phyloP scores from a whole-genome alignment of 75 land plant genomes.

The Cupressus sempervirens region DNA sequence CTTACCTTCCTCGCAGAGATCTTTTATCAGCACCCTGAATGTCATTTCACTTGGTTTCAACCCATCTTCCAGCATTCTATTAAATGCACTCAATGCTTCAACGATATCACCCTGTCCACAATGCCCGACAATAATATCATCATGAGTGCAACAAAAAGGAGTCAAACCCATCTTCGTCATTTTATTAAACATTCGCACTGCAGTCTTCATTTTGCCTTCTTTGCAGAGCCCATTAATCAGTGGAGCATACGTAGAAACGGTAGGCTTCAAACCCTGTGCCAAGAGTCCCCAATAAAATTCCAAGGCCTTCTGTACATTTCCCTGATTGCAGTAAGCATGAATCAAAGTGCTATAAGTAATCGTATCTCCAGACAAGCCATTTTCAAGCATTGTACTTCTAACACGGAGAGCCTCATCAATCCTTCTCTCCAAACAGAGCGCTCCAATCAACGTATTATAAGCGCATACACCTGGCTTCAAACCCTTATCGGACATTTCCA shows the following conservation, averaged over 20 bases:
- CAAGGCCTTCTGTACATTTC: constrained; percentile 32
- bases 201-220: constrained; percentile 31
- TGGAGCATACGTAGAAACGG: constrained; percentile 26
- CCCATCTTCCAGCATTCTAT: constrained; percentile 21
- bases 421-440: constrained; percentile 28
- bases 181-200: constrained; percentile 25
- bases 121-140: constrained; percentile 32
- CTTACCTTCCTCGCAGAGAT: constrained; percentile 10
- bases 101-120: constrained; percentile 23
- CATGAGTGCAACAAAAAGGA: constrained; percentile 19
- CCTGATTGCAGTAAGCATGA: constrained; percentile 48
- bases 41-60: constrained; percentile 28
- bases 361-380: constrained; percentile 50
- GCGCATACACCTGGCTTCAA: constrained; percentile 18
- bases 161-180: constrained; percentile 36
- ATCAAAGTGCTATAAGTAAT: constrained; percentile 70
- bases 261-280: constrained; percentile 31
- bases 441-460: constrained; percentile 45
- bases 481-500: constrained; percentile 40
- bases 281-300: constrained; percentile 39
- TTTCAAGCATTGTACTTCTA: constrained; percentile 40
- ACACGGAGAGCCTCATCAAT: constrained; percentile 24
- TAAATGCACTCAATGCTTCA: constrained; percentile 38
- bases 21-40: constrained; percentile 20
- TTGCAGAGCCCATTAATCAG: constrained; percentile 37